phyloP scores from a whole-genome alignment of 805 yeast species.

The Kazachstania taianensis region DNA sequence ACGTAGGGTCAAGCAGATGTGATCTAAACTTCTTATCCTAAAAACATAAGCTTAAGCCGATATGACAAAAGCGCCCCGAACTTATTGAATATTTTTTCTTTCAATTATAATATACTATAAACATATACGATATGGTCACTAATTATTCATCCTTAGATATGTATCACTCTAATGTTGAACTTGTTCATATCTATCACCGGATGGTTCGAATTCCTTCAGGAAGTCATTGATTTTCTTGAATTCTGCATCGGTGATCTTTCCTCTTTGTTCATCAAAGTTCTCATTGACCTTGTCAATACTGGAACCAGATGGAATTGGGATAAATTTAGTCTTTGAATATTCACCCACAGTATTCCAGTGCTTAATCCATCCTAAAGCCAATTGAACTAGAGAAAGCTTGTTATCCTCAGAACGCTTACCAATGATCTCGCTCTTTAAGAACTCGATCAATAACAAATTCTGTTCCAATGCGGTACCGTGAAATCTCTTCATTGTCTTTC shows the following conservation, averaged over 20 bases:
- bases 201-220: slow-evolving; percentile 34
- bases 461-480: slow-evolving; percentile 42
- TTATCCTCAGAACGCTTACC: slow-evolving; percentile 42
- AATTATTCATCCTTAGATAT: too few species aligned
- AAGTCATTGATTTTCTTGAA: slow-evolving; percentile 42
- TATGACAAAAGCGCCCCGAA: too few species aligned
- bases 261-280: slow-evolving; percentile 36
- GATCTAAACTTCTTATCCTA: too few species aligned
- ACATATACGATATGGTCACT: too few species aligned
- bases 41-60: too few species aligned
- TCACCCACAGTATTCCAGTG: slow-evolving; percentile 31
- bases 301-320: slow-evolving; percentile 79
- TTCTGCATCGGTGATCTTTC: slow-evolving; percentile 46
- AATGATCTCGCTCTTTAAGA: slow-evolving; percentile 35
- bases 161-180: too few species aligned
- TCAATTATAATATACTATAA: too few species aligned
- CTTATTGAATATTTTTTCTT: too few species aligned
- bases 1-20: background rate
- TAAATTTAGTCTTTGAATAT: slow-evolving; percentile 37
- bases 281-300: slow-evolving; percentile 48
- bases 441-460: slow-evolving; percentile 42
- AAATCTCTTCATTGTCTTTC: slow-evolving; percentile 47
- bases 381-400: slow-evolving; percentile 48
- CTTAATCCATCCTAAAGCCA: slow-evolving; percentile 59
- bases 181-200: slow-evolving; percentile 47